Evolutionary conservation across 805 yeast genomes (phyloP), one percentile per base, ranked within the genome.

Genomic region (Metschnikowia anglica): DNA sequence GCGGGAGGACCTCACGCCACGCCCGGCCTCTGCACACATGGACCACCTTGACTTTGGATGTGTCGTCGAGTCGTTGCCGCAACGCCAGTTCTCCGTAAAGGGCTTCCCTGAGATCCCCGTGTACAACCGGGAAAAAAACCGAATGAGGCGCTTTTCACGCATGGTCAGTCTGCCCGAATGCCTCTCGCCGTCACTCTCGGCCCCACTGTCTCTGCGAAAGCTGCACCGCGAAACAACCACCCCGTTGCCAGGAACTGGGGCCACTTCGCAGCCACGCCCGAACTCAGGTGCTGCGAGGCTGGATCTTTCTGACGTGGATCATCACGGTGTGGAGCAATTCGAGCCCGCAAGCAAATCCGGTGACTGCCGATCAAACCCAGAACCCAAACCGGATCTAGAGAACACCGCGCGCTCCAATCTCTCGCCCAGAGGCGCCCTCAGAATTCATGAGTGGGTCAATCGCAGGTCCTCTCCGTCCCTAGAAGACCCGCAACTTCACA

Each of bases 31-130:
- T n/a, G 16, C 32, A 5, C 17, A 36, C 5, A 10, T 36, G n/a
- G 29, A 37, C 16, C 52, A 47, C 29, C 36, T 56, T 15, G 72
- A 67, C 46, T 41, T 65, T 16, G 41, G 56, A 9, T 51, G 54
- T 27, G 72, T 67, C 9, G 55, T 63, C 7, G 49, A 47, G 16
- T 44, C 63, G 1, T 65, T 55, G 47, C 46, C 52, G 37, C 70
- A 70, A 2, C 61, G 61, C 10, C 48, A 47, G 9, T 51, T 48
- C 39, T 45, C 55, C 2, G 31, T 50, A 7, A 24, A 25, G 4
- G 72, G 68, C 30, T 54, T 70, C 10, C 73, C 72, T 7, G 44
- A 41, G 10, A 44, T 61, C 9, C 66, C 66, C 15, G 49, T 59
- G 1, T 54, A 55, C 41, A 48, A 52, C 37, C 43, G 47, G 10